These are phyloP conservation scores for Syzygium aqueum DNA, from an alignment of 345 rosid species.

Conservation along the genomic window DNA sequence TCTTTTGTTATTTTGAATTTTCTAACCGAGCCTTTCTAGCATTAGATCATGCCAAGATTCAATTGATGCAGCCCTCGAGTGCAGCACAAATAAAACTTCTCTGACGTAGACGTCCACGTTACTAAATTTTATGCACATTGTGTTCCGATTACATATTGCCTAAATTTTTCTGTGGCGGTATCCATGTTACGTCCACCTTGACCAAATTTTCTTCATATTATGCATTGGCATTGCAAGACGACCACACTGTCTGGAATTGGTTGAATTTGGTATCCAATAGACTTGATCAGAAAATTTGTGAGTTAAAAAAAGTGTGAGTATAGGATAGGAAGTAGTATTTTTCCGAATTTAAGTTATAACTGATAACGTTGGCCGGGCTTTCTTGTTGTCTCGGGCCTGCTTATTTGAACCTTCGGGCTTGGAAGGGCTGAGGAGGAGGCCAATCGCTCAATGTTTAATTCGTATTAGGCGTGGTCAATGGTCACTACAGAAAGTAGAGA, in stretches of 20 bases:
- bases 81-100: accelerated
- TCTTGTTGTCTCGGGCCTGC: background rate
- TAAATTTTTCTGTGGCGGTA: background rate
- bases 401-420: background rate
- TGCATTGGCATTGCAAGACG: background rate
- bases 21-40: accelerated
- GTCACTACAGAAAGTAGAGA: background rate
- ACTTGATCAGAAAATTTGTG: background rate
- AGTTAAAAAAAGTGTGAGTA: background rate
- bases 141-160: background rate
- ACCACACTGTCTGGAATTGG: background rate
- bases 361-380: background rate
- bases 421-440: background rate
- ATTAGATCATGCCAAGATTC: background rate
- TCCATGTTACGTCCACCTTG: background rate
- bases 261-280: background rate
- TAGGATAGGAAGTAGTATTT: background rate
- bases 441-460: background rate
- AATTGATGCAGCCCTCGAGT: background rate
- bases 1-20: accelerated
- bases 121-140: background rate
- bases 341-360: background rate
- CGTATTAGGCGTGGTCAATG: background rate
- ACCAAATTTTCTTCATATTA: background rate
- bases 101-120: accelerated